phyloP scores from a whole-genome alignment of 2,329 filamentous ascomycete species.

The Xylaria sp. region DNA sequence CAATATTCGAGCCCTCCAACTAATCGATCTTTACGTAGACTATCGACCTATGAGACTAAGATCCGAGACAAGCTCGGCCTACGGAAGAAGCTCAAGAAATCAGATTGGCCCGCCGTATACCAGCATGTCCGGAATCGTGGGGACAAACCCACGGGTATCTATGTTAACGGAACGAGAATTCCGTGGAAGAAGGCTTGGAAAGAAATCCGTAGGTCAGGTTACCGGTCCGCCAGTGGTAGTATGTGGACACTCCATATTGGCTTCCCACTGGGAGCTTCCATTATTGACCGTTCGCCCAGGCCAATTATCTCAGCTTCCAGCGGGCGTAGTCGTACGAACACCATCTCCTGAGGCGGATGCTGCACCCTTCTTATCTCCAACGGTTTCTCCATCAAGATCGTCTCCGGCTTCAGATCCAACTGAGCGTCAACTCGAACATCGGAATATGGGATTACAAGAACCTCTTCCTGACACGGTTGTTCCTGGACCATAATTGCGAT shows the following conservation, averaged over 20 bases:
- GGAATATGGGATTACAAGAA: too few relatives aligned
- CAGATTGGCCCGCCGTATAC: conserved; percentile 26
- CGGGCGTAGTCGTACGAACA: conserved; percentile 8
- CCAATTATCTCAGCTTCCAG: background rate
- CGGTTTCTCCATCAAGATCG: background rate
- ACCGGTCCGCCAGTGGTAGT: background rate
- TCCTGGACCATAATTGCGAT: too few relatives aligned
- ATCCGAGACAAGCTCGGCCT: conserved; percentile 26
- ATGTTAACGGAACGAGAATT: background rate
- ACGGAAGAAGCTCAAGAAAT: conserved; percentile 31
- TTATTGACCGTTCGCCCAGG: background rate
- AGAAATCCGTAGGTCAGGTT: conserved; percentile 8
- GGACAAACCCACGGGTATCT: conserved; percentile 2
- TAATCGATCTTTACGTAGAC: conserved; percentile 8
- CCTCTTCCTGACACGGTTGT: too few relatives aligned
- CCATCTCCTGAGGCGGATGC: background rate
- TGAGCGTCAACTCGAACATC: background rate
- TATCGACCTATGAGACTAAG: conserved; percentile 29
- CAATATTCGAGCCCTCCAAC: background rate
- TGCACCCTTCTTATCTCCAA: background rate
- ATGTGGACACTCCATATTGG: background rate
- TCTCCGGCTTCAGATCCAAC: background rate
- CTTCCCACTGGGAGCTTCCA: too few relatives aligned
- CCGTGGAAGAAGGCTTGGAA: conserved; percentile 16
- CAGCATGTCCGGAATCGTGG: conserved; percentile 6